Percentiles rank a stretch among this genome's conserved stretches.
Evolutionary conservation across 257 asterid genomes (phyloP).

Genomic region (Solanum rostratum): DNA sequence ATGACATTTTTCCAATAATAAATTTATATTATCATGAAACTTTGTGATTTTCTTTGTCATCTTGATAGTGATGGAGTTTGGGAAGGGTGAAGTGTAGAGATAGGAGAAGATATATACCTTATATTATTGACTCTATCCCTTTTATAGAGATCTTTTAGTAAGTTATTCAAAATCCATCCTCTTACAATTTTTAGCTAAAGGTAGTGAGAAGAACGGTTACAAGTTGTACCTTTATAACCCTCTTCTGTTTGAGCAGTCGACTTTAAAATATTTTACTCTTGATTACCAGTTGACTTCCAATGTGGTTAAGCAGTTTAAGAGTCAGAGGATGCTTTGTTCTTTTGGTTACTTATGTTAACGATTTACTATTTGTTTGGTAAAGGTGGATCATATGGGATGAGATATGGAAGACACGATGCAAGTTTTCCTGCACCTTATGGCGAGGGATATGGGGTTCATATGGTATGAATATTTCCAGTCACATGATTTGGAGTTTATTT

Average conservation of each 20-base stretch:
- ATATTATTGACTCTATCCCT: not conserved
- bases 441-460: slow-evolving; percentile 52
- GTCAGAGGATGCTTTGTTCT: slow-evolving; percentile 1
- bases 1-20: too few species aligned
- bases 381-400: slow-evolving; percentile 69
- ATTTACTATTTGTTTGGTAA: slow-evolving; percentile 18
- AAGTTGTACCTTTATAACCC: not conserved
- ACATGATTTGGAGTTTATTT: not conserved
- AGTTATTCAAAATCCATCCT: not conserved
- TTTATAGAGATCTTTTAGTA: not conserved
- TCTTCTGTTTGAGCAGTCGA: not conserved
- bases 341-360: slow-evolving; percentile 6
- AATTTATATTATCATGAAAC: too few species aligned
- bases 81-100: too few species aligned
- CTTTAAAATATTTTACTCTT: not conserved
- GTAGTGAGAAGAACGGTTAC: not conserved
- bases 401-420: slow-evolving; percentile 37
- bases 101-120: not conserved
- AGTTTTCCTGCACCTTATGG: slow-evolving; percentile 45
- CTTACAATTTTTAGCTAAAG: not conserved
- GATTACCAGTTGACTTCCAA: not conserved
- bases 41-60: not conserved
- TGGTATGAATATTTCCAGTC: slow-evolving; percentile 41
- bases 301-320: not conserved
- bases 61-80: not conserved